Conservation (phyloP, 2,329 filamentous ascomycete genomes). For the Colletotrichum plurivorum region DNA sequence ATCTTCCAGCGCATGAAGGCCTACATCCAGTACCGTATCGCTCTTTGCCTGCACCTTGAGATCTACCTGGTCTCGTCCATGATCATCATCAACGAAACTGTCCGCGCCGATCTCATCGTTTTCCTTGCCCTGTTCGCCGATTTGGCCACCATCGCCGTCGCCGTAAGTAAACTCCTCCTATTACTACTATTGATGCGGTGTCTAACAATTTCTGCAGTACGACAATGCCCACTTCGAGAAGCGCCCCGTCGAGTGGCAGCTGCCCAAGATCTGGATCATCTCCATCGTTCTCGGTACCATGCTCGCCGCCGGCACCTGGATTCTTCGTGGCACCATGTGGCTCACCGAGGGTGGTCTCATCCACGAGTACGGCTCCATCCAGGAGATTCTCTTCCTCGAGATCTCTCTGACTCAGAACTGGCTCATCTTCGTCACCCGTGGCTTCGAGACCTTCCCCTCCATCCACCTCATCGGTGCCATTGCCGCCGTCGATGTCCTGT, state of each 20-base stretch:
- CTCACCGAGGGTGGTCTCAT: slow-evolving; percentile 79
- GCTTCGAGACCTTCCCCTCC: slow-evolving; percentile 80
- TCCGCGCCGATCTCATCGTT: slow-evolving; percentile 80
- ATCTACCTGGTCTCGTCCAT: slow-evolving; percentile 84
- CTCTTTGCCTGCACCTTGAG: slow-evolving; percentile 80
- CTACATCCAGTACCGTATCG: slow-evolving; percentile 84
- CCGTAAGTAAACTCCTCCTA: slow-evolving; percentile 47
- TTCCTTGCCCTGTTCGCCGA: slow-evolving; percentile 86
- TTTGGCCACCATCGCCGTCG: slow-evolving; percentile 83
- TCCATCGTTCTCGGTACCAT: slow-evolving; percentile 77
- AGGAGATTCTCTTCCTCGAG: slow-evolving; percentile 82
- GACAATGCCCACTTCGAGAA: slow-evolving; percentile 84
- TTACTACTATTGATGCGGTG: fast-evolving
- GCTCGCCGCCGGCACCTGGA: slow-evolving; percentile 80
- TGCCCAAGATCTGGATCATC: slow-evolving; percentile 87
- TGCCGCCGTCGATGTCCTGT: slow-evolving; percentile 78
- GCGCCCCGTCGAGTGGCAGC: slow-evolving; percentile 84
- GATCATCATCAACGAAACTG: slow-evolving; percentile 85
- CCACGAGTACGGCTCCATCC: slow-evolving; percentile 80
- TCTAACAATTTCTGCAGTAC: slow-evolving; percentile 57
- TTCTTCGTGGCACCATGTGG: slow-evolving; percentile 80
- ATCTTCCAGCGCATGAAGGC: slow-evolving; percentile 86
- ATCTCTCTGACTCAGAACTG: slow-evolving; percentile 83
- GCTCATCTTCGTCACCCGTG: slow-evolving; percentile 84
- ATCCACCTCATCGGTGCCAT: slow-evolving; percentile 82